Conservation (phyloP, 2,329 filamentous ascomycete genomes). For the Colletotrichum eremochloae region DNA sequence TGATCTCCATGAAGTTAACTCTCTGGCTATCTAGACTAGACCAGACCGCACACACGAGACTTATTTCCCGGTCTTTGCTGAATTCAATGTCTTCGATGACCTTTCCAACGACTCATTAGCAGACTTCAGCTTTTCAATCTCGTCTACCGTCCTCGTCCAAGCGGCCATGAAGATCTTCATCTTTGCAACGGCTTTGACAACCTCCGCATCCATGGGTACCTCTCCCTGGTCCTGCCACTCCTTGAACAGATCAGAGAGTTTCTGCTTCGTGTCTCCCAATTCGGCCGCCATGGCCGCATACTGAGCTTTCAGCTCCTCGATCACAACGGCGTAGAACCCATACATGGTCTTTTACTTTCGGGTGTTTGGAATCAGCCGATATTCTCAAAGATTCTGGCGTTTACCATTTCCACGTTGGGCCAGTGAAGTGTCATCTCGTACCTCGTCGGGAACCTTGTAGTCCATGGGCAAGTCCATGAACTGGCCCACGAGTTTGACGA, state of each 20-base stretch:
- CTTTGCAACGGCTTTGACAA: neutral
- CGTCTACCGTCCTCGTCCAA: neutral
- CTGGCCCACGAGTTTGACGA: neutral
- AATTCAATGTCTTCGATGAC: neutral
- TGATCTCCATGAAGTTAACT: neutral
- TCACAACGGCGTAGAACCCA: neutral
- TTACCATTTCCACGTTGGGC: rapidly evolving
- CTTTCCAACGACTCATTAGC: rapidly evolving
- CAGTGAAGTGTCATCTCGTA: neutral
- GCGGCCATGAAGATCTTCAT: conserved; percentile 8
- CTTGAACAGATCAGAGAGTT: neutral
- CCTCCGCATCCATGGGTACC: neutral
- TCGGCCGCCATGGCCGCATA: neutral
- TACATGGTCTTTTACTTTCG: neutral
- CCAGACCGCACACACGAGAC: neutral
- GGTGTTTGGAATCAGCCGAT: neutral
- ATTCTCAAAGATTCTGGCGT: neutral
- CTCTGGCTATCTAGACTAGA: neutral
- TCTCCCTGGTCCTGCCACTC: neutral
- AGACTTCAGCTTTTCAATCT: neutral
- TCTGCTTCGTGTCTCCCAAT: neutral
- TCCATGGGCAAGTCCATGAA: neutral
- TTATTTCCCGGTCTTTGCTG: neutral
- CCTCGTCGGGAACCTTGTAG: neutral
- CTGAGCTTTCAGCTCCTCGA: neutral